phyloP scores from a whole-genome alignment of 768 basidiomycete genomes.

The Boletales sp. region DNA sequence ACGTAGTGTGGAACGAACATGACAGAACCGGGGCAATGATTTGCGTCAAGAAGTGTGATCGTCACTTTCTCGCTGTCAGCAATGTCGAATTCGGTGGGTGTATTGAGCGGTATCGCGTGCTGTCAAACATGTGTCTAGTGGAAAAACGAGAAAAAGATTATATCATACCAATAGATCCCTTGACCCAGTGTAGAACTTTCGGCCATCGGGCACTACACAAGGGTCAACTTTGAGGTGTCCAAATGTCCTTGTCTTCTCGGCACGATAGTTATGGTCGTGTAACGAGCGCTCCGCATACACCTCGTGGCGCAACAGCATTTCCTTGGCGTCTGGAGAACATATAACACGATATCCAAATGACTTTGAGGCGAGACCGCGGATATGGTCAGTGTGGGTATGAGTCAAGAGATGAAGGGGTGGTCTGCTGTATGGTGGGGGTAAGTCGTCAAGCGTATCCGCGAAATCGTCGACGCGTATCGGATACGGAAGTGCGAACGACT shows the following conservation, averaged over 20 bases:
- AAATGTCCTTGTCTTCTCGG: conserved; percentile 47
- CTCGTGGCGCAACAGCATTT: conserved; percentile 81
- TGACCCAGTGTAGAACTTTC: conserved; percentile 45
- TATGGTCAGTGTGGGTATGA: conserved; percentile 89
- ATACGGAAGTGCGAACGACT: conserved; percentile 76
- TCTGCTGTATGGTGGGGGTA: conserved; percentile 31
- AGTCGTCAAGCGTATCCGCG: conserved; percentile 36
- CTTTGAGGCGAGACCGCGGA: conserved; percentile 69
- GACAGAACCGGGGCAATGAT: conserved; percentile 92
- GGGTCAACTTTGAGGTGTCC: conserved; percentile 64
- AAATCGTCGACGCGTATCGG: conserved; percentile 88
- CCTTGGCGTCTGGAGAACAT: conserved; percentile 82
- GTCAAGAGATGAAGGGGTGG: conserved; percentile 70
- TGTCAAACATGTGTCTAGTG: conserved; percentile 22
- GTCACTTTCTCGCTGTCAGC: conserved; percentile 55
- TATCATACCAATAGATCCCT: conserved; percentile 49
- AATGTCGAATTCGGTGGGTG: conserved; percentile 60
- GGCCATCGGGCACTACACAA: conserved; percentile 43
- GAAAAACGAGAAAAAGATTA: not conserved
- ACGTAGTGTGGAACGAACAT: conserved; percentile 52
- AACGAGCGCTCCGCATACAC: conserved; percentile 61
- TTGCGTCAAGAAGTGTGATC: conserved; percentile 83
- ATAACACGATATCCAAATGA: conserved; percentile 70
- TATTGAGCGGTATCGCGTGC: conserved; percentile 58
- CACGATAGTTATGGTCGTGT: conserved; percentile 38